Evolutionary conservation across 257 asterid species (phyloP), one percentile per base, ranked within the genome.

Genomic region (Solanum ossicruentum): DNA sequence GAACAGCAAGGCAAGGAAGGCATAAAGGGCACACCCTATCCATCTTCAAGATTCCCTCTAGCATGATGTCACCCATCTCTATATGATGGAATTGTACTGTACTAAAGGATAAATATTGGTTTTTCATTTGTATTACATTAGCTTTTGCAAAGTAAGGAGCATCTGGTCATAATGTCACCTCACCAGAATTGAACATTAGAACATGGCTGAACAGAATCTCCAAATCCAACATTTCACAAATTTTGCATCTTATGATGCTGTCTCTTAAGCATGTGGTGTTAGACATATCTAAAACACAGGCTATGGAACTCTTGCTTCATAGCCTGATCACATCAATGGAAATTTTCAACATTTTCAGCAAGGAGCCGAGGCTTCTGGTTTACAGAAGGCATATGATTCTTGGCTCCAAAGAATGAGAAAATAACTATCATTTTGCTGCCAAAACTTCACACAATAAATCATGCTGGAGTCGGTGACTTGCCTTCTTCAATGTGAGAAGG

Each of bases 341-440:
- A 75, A 49, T 23, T 75, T 77, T 77, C 23, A 49, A 20, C 61
- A 77, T 23, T 49, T 49, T 75, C 81, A 75, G 45, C 1, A 15
- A 23, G 82, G 57, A 23, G 63, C 61, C 60, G 8, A 8, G 63
- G 63, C 43, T 77, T 23, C n/a, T 77, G 82, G 43, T 77, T 77
- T 51, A 23, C 39, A 15, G 43, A 75, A 49, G 12, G 81, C 82
- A 15, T 51, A 49, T 26, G 47, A 77, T 23, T 49, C 82, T 77
- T 77, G 45, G 82, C 57, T 77, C 84, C 78, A 87, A 83, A 86
- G 87, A 86, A 86, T 87, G 88, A 65, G 41, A 56, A 71, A n/a
- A 28, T 15, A 49, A 21, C 2, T 56, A n/a, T 7, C 10, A 23
- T 88, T 60, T 39, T 39, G 81, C 69, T 36, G 63, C 41, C 72